Evolutionary conservation across 2,329 filamentous ascomycete genomes (phyloP).

Genomic region (Penicillium occitanis): DNA sequence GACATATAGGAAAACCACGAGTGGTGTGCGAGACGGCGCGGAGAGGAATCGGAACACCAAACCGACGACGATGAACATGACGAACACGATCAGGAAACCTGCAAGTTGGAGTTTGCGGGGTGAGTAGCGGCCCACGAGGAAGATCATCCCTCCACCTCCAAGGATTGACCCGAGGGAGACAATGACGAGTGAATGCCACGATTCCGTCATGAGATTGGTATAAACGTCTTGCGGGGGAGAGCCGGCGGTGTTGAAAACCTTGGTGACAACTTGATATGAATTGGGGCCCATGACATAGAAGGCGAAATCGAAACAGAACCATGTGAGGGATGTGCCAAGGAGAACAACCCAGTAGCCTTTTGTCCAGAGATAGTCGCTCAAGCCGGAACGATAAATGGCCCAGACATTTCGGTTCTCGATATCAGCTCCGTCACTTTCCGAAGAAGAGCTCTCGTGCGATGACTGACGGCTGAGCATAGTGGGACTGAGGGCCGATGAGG

Average conservation of each 20-base stretch:
- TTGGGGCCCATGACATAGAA: slow-evolving; percentile 25
- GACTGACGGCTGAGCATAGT: slow-evolving; percentile 5
- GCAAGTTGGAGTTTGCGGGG: slow-evolving; percentile 18
- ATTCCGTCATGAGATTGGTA: slow-evolving; percentile 20
- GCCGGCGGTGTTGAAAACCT: slow-evolving; percentile 22
- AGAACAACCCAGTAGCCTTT: slow-evolving; percentile 24
- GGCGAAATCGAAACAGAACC: slow-evolving; percentile 25
- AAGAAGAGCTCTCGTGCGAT: slow-evolving; percentile 13
- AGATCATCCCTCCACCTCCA: slow-evolving; percentile 24
- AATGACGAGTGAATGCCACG: slow-evolving; percentile 24
- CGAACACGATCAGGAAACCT: slow-evolving; percentile 18
- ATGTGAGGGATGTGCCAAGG: slow-evolving; percentile 23
- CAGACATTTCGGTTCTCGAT: slow-evolving; percentile 19
- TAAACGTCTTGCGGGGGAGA: slow-evolving; percentile 18
- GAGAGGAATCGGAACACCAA: slow-evolving; percentile 27
- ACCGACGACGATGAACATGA: slow-evolving; percentile 18
- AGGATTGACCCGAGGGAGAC: slow-evolving; percentile 24
- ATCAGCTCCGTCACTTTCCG: background rate
- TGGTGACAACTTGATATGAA: slow-evolving; percentile 22
- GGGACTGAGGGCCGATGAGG: slow-evolving; percentile 15
- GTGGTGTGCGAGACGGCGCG: slow-evolving; percentile 20
- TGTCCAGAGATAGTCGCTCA: slow-evolving; percentile 23
- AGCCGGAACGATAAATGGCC: slow-evolving; percentile 19
- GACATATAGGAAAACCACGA: slow-evolving; percentile 20
- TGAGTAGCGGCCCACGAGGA: slow-evolving; percentile 22